Evolutionary conservation across 139 green algal genomes (phyloP).

Genomic region (Micractinium conductrix): DNA sequence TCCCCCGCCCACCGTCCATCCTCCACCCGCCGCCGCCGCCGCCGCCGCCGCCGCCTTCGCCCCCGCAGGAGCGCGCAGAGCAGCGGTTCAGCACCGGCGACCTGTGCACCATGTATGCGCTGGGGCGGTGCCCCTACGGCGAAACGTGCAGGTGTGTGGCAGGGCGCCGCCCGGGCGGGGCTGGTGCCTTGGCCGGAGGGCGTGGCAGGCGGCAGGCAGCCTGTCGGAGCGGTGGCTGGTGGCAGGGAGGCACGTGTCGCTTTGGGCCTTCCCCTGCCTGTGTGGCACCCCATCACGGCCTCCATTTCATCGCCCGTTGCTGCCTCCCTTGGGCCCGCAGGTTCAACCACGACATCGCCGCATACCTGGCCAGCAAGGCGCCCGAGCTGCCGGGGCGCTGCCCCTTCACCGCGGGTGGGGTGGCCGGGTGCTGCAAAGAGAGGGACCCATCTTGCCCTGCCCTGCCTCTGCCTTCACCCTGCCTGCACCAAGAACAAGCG

Average conservation of each 20-base stretch:
- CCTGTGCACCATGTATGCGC: slow-evolving; percentile 56
- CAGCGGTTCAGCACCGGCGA: slow-evolving; percentile 23
- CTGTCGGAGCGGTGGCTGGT: background rate
- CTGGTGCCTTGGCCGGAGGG: too few species aligned
- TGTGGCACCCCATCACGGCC: too few species aligned
- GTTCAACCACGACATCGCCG: slow-evolving; percentile 77
- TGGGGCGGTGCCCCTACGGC: slow-evolving; percentile 60
- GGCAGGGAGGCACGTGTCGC: too few species aligned
- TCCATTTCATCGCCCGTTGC: too few species aligned
- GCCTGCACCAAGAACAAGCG: too few species aligned
- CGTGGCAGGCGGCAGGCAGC: too few species aligned
- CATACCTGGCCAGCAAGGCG: slow-evolving; percentile 67
- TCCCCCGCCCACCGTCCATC: background rate
- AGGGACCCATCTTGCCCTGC: background rate
- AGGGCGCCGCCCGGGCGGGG: background rate
- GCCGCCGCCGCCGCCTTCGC: background rate
- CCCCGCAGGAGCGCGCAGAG: slow-evolving; percentile 39
- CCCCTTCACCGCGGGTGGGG: slow-evolving; percentile 52
- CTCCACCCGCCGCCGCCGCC: background rate
- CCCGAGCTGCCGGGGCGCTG: slow-evolving; percentile 80
- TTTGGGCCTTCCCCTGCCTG: too few species aligned
- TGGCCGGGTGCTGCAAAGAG: slow-evolving; percentile 36
- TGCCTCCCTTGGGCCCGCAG: too few species aligned
- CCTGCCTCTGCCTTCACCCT: background rate
- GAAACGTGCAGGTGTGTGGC: slow-evolving; percentile 60